A percentile compares a stretch with the other conserved stretches of the same genome.
These are phyloP conservation scores for Skeletonema costatum DNA, from an alignment of 108 stramenopile genomes.

Conservation along the genomic window DNA sequence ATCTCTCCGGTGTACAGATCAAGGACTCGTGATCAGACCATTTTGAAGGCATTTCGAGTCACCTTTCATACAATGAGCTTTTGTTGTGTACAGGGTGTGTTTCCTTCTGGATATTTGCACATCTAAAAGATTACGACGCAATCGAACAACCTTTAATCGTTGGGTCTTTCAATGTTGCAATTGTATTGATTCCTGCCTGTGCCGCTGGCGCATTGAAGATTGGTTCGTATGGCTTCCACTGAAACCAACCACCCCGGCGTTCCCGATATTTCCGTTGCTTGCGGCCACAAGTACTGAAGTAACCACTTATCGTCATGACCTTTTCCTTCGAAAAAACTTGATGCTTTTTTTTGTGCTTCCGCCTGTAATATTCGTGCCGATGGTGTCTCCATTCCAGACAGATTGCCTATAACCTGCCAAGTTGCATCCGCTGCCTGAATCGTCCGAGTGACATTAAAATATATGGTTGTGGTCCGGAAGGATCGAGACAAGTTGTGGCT, in stretches of 20 bases:
- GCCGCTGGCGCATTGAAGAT: not conserved
- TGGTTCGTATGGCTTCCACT: constrained; percentile 1
- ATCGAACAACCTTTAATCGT: not conserved
- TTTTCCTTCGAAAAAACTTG: not conserved
- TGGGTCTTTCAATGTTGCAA: not conserved
- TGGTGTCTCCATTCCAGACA: not conserved
- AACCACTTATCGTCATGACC: not conserved
- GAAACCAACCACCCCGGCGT: not conserved
- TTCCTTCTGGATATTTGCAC: not conserved
- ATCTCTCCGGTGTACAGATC: not conserved
- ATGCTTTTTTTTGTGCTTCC: not conserved
- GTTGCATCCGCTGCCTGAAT: not conserved
- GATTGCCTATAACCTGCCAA: not conserved
- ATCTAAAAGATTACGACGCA: not conserved
- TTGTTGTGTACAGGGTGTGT: not conserved
- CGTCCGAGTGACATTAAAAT: not conserved
- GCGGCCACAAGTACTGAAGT: not conserved
- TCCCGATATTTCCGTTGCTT: not conserved
- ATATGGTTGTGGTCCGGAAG: too few species aligned
- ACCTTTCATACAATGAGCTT: not conserved
- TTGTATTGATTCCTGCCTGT: not conserved
- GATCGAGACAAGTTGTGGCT: too few species aligned
- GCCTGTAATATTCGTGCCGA: not conserved
- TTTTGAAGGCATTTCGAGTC: not conserved
- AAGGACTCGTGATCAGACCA: not conserved